These are phyloP conservation scores for Cerioporus squamosus DNA, from an alignment of 1,284 basidiomycete species.

Conservation along the genomic window DNA sequence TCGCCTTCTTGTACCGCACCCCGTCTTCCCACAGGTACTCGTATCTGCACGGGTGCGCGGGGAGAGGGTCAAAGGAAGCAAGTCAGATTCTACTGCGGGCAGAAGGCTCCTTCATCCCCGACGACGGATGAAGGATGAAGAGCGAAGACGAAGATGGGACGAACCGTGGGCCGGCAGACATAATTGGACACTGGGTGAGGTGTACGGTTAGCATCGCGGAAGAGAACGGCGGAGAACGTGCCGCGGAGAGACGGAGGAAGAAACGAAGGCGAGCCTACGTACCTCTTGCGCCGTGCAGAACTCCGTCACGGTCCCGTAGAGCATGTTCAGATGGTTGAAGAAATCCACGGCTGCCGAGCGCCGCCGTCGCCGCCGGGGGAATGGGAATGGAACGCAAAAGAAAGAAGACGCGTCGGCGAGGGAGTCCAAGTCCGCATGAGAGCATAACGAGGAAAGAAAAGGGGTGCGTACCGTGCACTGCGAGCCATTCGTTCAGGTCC, in stretches of 20 bases:
- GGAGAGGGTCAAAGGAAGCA: no score
- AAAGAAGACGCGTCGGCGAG: background rate
- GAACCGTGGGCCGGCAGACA: constrained; percentile 97
- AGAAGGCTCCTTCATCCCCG: no score
- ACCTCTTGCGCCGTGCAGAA: constrained; percentile 95
- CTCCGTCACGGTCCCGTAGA: constrained; percentile 95
- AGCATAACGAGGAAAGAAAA: no score
- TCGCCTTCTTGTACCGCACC: constrained; percentile 88
- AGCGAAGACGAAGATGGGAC: constrained; percentile 27
- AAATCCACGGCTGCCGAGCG: constrained; percentile 83
- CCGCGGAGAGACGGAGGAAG: background rate
- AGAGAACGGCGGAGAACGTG: background rate
- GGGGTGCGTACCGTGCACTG: constrained; percentile 82
- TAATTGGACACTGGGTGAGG: constrained; percentile 85
- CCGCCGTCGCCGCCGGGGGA: no score
- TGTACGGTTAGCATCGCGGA: background rate
- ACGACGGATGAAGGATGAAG: no score
- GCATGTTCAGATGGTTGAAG: constrained; percentile 96
- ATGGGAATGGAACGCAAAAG: background rate
- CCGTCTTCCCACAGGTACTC: constrained; percentile 99
- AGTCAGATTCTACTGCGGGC: background rate
- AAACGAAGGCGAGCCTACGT: constrained; percentile 20
- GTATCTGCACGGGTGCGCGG: constrained; percentile 56
- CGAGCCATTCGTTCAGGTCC: constrained; percentile 95
- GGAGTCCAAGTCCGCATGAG: no score